Base-by-base conservation (phyloP, 306 rosid species). In the Trifolium dubium region DNA sequence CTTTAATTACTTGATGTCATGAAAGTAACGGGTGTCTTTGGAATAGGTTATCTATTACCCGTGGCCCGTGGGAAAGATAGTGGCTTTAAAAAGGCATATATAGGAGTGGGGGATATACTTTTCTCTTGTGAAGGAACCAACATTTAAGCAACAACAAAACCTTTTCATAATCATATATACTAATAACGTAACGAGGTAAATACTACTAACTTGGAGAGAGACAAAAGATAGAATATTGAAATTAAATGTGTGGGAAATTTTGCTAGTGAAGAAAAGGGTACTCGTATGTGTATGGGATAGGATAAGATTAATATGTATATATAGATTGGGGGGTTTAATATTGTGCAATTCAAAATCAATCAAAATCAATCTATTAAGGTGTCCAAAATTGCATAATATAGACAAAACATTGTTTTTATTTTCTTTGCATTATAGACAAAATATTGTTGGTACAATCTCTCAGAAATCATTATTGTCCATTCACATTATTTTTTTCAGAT, bases 161-260 rank as follows among this genome's bases (percentile, higher is more conserved):
- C 89, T 88, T 90, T 88, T 84, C 49, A 82, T 73, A 85, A 91
- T 84, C 89, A 91, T n/a, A n/a, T n/a, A n/a, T 91, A 67, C 81
- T 23, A 23, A 23, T 23, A n/a, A n/a, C n/a, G n/a, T 43, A 56
- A 56, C 35, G 19, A 76, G 75, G 75, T 35, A 51, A 71, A 31
- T 44, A 28, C 23, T 35, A 81, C 73, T 82, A 60, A 80, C 79
- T 73, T 51, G 8, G 7, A 66, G 74, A 65, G 4, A 74, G 18
- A 68, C 11, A 41, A 3, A 8, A 35, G 63, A 12, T 23, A 23
- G 23, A 10, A 55, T 2, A 67, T 51, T 28, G 56, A 70, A 64
- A 79, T 34, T 70, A 61, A 90, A 76, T 82, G 34, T 78, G 76
- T 50, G 77, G 69, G 63, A 50, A 23, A 23, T 23, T 68, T 46